Conservation (phyloP, 257 asterid species). For the Henckelia pumila region DNA sequence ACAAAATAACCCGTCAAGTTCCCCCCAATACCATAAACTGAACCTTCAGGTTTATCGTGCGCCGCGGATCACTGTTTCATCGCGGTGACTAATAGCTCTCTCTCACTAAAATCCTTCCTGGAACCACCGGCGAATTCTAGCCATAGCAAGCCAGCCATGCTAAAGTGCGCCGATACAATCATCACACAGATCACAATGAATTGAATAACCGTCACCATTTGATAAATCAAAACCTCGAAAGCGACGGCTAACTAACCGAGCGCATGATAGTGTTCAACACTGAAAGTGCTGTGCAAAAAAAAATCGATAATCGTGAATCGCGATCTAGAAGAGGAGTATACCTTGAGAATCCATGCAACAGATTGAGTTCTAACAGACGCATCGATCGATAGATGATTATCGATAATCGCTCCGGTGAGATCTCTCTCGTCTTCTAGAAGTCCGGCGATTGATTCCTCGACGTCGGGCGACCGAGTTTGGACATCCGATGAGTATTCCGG, state of each 20-base stretch:
- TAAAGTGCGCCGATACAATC: constrained; percentile 25
- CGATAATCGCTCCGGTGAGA: constrained; percentile 39
- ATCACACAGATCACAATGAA: background rate
- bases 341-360: constrained; percentile 94
- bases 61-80: constrained; percentile 34
- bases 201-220: background rate
- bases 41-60: constrained; percentile 26
- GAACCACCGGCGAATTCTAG: constrained; percentile 24
- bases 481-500: constrained; percentile 78
- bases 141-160: constrained; percentile 11
- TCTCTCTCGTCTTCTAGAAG: constrained; percentile 74
- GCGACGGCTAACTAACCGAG: constrained; percentile 1
- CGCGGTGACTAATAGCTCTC: constrained; percentile 22
- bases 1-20: constrained; percentile 23
- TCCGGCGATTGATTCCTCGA: constrained; percentile 68
- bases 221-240: background rate
- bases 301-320: background rate
- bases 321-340: constrained; percentile 32
- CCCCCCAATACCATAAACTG: constrained; percentile 23
- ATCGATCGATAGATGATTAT: constrained; percentile 48
- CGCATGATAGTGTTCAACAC: constrained; percentile 23
- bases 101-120: background rate
- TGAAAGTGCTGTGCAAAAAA: background rate
- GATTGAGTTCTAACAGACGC: constrained; percentile 62
- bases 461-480: constrained; percentile 46